Evolutionary conservation across 352 stramenopile species (phyloP), one percentile per base, ranked within the genome.

Genomic region (Elongisporangium senticosum): DNA sequence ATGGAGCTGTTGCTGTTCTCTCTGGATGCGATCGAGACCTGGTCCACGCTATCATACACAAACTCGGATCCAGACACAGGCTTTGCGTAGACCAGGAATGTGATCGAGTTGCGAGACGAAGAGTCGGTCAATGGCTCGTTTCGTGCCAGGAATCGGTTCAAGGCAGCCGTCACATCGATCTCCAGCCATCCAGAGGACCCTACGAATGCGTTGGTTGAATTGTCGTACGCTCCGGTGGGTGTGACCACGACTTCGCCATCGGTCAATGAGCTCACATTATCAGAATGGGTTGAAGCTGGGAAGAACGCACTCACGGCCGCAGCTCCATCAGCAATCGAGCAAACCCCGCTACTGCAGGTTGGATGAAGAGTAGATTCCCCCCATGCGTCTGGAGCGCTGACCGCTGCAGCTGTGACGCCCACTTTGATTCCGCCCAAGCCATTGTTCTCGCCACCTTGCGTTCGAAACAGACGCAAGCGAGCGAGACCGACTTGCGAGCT

Each of bases 131-230:
- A 43, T 43, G 33, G 33, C 33, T 43, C 33, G 13, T 43, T 43
- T 28, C 65, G 50, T 2, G 75, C 61, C 23, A 86, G 56, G 23
- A 85, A 76, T 13, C 61, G 56, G 61, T 91, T 91, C 4, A 85
- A 19, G 7, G 77, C 71, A n/a, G 67, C 52, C 10, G 81, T 91
- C 21, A 91, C 72, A 49, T 91, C 81, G 49, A 91, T 76, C 23
- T 87, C 74, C 22, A 91, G 26, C 81, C 81, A 89, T 0, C 75
- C 75, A 19, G 68, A 65, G 2, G 64, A n/a, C 2, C 59, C 53
- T 4, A 55, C 53, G 3, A 55, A 53, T 13, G 72, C 65, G 23
- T 63, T 61, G 5, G 13, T 43, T 43, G 33, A 43, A 17, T 10
- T 43, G 11, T 43, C 33, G 33, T 43, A 43, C 2, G 13, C 33